Percentiles rank a stretch among this genome's conserved stretches.
phyloP scores from a whole-genome alignment of 805 yeast genomes.

The Kuraishia ogatae region DNA sequence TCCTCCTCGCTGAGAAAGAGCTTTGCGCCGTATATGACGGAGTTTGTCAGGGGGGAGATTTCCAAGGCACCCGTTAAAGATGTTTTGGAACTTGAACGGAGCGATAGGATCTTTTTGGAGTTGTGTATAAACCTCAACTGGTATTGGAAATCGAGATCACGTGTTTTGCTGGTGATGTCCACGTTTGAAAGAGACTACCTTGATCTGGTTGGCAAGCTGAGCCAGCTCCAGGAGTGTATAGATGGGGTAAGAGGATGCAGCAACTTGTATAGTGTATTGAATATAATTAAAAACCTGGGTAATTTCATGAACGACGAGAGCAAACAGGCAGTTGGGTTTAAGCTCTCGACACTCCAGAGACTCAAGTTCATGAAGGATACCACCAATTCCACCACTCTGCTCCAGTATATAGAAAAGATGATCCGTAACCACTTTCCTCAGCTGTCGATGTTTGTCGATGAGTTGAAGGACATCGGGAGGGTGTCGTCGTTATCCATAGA shows the following conservation, averaged over 20 bases:
- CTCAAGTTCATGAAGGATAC: slow-evolving; percentile 65
- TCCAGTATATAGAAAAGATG: slow-evolving; percentile 67
- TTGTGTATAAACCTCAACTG: slow-evolving; percentile 57
- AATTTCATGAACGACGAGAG: slow-evolving; percentile 71
- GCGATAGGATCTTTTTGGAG: slow-evolving; percentile 64
- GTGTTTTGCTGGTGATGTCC: slow-evolving; percentile 45
- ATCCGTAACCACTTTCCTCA: slow-evolving; percentile 62
- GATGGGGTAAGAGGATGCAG: slow-evolving; percentile 42
- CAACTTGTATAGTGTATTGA: slow-evolving; percentile 49
- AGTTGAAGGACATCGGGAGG: slow-evolving; percentile 41
- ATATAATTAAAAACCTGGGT: slow-evolving; percentile 64
- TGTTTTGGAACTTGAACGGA: slow-evolving; percentile 50
- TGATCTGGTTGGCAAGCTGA: slow-evolving; percentile 48
- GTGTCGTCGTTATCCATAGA: slow-evolving; percentile 58
- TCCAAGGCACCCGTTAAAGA: slow-evolving; percentile 40
- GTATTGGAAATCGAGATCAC: slow-evolving; percentile 68
- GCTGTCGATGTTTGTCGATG: slow-evolving; percentile 50
- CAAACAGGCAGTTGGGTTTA: slow-evolving; percentile 65
- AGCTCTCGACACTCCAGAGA: slow-evolving; percentile 58
- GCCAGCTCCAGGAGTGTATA: slow-evolving; percentile 51
- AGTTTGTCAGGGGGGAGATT: slow-evolving; percentile 25
- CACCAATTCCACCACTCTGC: slow-evolving; percentile 58
- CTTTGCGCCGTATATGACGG: slow-evolving; percentile 56
- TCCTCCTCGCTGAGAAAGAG: slow-evolving; percentile 45
- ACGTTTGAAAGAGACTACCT: slow-evolving; percentile 59